These are phyloP conservation scores for Moesziomyces antarcticus DNA, from an alignment of 1,284 basidiomycete species.

Conservation along the genomic window DNA sequence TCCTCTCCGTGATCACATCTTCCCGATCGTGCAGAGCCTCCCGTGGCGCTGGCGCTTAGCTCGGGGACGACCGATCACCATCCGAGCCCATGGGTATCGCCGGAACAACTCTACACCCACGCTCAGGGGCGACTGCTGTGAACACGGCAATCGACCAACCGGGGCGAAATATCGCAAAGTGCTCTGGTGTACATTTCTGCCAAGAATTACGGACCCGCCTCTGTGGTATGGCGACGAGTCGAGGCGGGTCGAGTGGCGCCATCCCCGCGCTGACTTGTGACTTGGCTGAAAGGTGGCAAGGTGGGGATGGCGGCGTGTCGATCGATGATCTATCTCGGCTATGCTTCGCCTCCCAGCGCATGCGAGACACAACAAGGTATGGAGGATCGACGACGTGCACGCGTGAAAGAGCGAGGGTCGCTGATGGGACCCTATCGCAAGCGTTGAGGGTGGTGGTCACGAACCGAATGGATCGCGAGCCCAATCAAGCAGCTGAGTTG, in stretches of 20 bases:
- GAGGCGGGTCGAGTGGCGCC: no score
- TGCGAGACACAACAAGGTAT: not conserved
- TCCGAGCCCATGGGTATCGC: no score
- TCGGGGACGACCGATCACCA: no score
- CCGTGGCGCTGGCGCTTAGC: no score
- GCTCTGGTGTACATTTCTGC: not conserved
- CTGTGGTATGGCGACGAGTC: not conserved
- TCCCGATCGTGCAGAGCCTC: not conserved
- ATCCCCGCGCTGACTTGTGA: not conserved
- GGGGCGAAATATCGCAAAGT: not conserved
- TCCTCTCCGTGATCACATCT: not conserved
- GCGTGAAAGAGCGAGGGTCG: not conserved
- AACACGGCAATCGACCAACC: no score
- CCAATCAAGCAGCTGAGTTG: constrained; percentile 13
- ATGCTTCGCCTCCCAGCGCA: not conserved
- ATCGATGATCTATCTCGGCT: constrained; percentile 4
- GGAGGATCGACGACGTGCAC: not conserved
- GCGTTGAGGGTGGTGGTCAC: not conserved
- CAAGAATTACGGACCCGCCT: not conserved
- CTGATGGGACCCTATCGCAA: no score
- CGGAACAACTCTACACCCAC: not conserved
- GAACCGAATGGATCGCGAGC: not conserved
- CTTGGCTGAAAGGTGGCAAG: not conserved
- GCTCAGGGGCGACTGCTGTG: no score
- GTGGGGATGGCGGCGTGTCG: constrained; percentile 2